A percentile compares a stretch with the other conserved stretches of the same genome.
Conservation (phyloP, 2,329 filamentous ascomycete species). For the Paecilomyces sp. region DNA sequence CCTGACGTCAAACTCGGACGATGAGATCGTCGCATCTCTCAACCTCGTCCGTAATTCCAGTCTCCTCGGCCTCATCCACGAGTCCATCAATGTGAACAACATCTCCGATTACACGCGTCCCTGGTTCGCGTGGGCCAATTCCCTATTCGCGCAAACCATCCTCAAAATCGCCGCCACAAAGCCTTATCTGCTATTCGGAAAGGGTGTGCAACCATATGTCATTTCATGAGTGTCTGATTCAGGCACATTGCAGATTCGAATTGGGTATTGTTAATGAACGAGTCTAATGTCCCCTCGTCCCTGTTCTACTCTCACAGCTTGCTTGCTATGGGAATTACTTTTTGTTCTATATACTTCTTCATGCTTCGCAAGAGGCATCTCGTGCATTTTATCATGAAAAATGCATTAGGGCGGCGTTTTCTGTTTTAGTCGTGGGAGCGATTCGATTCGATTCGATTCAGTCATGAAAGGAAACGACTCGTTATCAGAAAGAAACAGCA, state of each 20-base stretch:
- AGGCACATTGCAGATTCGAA: background rate
- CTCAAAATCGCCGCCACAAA: constrained; percentile 83
- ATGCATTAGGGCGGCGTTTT: background rate
- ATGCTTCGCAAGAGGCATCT: background rate
- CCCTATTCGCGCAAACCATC: constrained; percentile 88
- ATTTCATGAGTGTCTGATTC: constrained; percentile 3
- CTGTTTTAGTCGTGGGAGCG: background rate
- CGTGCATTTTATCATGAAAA: background rate
- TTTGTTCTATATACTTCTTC: background rate
- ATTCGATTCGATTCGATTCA: background rate
- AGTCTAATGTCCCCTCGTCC: background rate
- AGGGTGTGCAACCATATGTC: constrained; percentile 37
- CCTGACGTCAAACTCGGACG: constrained; percentile 75
- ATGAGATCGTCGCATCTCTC: constrained; percentile 69
- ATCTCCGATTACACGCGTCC: constrained; percentile 68
- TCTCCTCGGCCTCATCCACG: constrained; percentile 75
- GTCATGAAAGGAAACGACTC: background rate
- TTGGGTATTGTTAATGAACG: background rate
- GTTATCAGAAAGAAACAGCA: background rate
- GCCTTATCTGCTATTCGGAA: constrained; percentile 75
- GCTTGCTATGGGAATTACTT: background rate
- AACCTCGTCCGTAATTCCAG: constrained; percentile 68
- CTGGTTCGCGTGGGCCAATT: constrained; percentile 98
- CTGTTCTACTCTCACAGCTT: background rate
- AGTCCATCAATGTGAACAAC: constrained; percentile 79